A percentile compares a stretch with the other conserved stretches of the same genome.
These are phyloP conservation scores for Trypanosoma theileri DNA, from an alignment of 208 protist species.

Conservation along the genomic window DNA sequence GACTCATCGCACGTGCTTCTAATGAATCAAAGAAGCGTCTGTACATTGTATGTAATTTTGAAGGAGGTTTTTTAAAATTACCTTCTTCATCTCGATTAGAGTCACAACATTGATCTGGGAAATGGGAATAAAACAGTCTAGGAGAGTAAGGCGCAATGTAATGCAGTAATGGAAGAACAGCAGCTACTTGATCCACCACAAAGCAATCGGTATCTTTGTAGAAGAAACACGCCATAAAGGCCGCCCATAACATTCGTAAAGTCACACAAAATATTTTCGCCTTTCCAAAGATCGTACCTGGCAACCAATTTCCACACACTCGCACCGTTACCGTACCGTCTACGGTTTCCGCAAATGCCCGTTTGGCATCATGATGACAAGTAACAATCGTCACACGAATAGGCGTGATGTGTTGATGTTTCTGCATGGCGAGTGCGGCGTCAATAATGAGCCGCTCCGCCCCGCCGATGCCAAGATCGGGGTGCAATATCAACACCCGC, in stretches of 20 bases:
- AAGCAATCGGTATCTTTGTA: slow-evolving; percentile 71
- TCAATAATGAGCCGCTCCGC: slow-evolving; percentile 98
- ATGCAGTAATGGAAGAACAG: slow-evolving; percentile 82
- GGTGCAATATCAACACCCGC: slow-evolving; percentile 93
- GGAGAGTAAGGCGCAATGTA: slow-evolving; percentile 49
- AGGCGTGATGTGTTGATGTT: slow-evolving; percentile 63
- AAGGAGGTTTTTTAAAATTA: slow-evolving; percentile 23
- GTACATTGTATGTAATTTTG: slow-evolving; percentile 62
- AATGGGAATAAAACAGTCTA: slow-evolving; percentile 99
- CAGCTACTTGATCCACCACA: slow-evolving; percentile 94
- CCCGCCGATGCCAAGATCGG: slow-evolving; percentile 96
- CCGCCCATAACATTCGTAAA: slow-evolving; percentile 83
- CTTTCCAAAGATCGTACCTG: slow-evolving; percentile 74
- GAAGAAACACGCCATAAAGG: slow-evolving; percentile 43
- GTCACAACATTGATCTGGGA: slow-evolving; percentile 95
- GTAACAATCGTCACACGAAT: slow-evolving; percentile 88
- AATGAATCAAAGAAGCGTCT: slow-evolving; percentile 88
- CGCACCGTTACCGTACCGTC: slow-evolving; percentile 89
- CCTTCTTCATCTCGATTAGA: slow-evolving; percentile 57
- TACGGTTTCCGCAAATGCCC: slow-evolving; percentile 94
- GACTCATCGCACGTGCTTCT: slow-evolving; percentile 55
- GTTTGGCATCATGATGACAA: slow-evolving; percentile 87
- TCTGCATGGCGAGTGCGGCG: slow-evolving; percentile 86
- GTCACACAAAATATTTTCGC: slow-evolving; percentile 86
- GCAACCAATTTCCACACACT: slow-evolving; percentile 87